Conservation (phyloP, 306 rosid genomes). For the Benincasa hispida region DNA sequence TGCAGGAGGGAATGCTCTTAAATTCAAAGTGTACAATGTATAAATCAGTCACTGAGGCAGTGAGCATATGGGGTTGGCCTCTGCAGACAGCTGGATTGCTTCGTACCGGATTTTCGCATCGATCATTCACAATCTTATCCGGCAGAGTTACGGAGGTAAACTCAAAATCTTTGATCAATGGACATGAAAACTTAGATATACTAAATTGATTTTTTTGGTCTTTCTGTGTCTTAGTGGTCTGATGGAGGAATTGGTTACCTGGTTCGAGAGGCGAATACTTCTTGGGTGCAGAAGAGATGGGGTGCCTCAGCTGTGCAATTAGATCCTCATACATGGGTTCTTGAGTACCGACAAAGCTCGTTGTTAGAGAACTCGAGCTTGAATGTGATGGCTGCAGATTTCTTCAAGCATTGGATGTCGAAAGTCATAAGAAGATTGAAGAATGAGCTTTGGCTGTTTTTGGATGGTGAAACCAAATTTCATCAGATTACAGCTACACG, state of each 20-base stretch:
- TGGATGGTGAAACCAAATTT: slow-evolving; percentile 19
- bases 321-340: slow-evolving; percentile 72
- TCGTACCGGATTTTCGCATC: slow-evolving; percentile 38
- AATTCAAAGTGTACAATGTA: slow-evolving; percentile 55
- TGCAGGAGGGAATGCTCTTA: slow-evolving; percentile 59
- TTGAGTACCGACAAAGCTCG: slow-evolving; percentile 55
- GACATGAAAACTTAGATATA: background rate
- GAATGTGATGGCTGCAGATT: slow-evolving; percentile 25
- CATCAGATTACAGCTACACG: slow-evolving; percentile 7
- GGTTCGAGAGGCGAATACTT: slow-evolving; percentile 45
- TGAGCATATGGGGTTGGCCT: slow-evolving; percentile 92
- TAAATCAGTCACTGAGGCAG: slow-evolving; percentile 63
- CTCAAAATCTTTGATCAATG: background rate
- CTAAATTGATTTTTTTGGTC: background rate
- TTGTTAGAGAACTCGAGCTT: slow-evolving; percentile 29
- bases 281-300: slow-evolving; percentile 67
- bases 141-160: slow-evolving; percentile 79
- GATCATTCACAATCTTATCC: slow-evolving; percentile 50
- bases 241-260: slow-evolving; percentile 42
- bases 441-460: slow-evolving; percentile 32
- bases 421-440: slow-evolving; percentile 28
- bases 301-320: slow-evolving; percentile 66
- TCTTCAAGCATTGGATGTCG: slow-evolving; percentile 27
- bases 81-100: slow-evolving; percentile 87
- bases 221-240: slow-evolving; percentile 47